Evolutionary conservation across 1,284 basidiomycete species (phyloP).

Genomic region (Calocybe gambosa): DNA sequence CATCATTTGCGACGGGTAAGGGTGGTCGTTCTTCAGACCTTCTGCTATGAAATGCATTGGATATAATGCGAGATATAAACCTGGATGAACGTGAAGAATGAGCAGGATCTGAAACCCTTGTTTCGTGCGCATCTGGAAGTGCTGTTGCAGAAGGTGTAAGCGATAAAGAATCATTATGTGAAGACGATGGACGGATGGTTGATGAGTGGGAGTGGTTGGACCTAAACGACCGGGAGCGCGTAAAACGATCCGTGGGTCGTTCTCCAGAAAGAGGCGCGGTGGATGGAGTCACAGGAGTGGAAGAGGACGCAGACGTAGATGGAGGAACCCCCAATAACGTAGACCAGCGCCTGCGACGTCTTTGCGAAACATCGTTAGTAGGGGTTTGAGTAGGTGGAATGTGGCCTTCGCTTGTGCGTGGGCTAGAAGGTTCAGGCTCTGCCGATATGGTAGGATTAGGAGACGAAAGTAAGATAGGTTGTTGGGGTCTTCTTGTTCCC

Average conservation of each 20-base stretch:
- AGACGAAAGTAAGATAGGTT: conserved; percentile 54
- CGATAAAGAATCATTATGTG: conserved; percentile 20
- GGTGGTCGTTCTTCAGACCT: conserved; percentile 51
- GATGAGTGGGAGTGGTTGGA: conserved; percentile 26
- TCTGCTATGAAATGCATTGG: conserved; percentile 53
- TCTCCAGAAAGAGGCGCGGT: conserved; percentile 19
- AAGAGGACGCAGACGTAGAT: conserved; percentile 12
- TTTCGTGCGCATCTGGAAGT: conserved; percentile 17
- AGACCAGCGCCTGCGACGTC: conserved; percentile 50
- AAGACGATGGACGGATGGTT: conserved; percentile 20
- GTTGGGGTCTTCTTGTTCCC: conserved; percentile 58
- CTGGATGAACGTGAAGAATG: conserved; percentile 42
- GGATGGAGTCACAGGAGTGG: conserved; percentile 13
- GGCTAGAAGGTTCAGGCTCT: conserved; percentile 40
- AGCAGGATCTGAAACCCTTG: conserved; percentile 25
- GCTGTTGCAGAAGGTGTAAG: conserved; percentile 24
- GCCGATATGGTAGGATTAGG: conserved; percentile 31
- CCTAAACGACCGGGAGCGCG: conserved; percentile 32
- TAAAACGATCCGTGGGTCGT: conserved; percentile 18
- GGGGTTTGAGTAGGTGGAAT: conserved; percentile 16
- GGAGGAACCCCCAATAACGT: conserved; percentile 30
- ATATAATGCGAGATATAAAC: conserved; percentile 66
- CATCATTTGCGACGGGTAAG: conserved; percentile 24
- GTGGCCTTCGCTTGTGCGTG: conserved; percentile 43
- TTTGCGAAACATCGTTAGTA: conserved; percentile 17